Base-by-base conservation (phyloP, 169 alveolate species). In the Plasmodium billcollinsi region DNA sequence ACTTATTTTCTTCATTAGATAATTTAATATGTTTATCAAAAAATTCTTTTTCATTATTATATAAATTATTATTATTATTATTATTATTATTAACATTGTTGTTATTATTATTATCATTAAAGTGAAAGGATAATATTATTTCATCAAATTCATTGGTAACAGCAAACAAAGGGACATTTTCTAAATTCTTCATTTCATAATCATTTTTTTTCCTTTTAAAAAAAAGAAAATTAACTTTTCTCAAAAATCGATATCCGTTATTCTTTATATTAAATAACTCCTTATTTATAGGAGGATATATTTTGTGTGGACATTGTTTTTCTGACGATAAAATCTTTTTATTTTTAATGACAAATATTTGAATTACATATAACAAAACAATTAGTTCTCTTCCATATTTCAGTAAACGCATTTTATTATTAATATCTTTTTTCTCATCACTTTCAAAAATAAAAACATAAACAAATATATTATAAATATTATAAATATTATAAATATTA, bases 171-270 rank as follows among this genome's bases (percentile, higher is more conserved):
- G 89, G 80, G 20, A 78, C 59, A 70, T 78, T 78, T 66, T 78
- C 89, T 59, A 78, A 78, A 66, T 78, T 78, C 67, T 78, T 78
- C 63, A 78, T 65, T 78, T 78, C 89, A 78, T 78, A 78, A 14
- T 66, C 50, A 56, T 63, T 78, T 8, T 65, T 71, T 4, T 61
- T 45, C 21, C 67, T 54, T 78, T 66, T 78, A 12, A 15, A 26
- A 78, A 78, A 78, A 78, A 78, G 15, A 78, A 78, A 78, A 33
- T 66, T 66, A 26, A 78, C n/a, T 50, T 78, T 78, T 26, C 58
- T 78, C 39, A 78, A 43, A 20, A 66, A 3, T 52, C 47, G 5
- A 39, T 39, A 39, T 39, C 47, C 47, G 5, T 78, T 78, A 47
- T 66, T 8, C 52, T 78, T 78, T 21, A 58, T 56, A 15, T 50